phyloP scores from a whole-genome alignment of 805 yeast genomes.

The Millerago galiae region DNA sequence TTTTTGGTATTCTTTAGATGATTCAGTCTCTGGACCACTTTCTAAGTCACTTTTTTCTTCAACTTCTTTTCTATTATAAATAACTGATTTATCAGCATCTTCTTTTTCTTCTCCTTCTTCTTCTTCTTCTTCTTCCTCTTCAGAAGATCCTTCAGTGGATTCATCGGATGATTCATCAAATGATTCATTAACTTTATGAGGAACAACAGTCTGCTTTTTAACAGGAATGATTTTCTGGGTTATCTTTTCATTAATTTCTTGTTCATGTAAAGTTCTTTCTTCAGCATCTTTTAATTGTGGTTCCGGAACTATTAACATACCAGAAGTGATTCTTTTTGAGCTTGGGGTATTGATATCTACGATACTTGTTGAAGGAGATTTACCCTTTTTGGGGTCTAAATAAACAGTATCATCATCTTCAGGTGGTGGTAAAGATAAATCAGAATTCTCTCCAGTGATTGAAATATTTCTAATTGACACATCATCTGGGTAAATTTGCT shows the following conservation, averaged over 20 bases:
- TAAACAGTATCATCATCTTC: slow-evolving; percentile 16
- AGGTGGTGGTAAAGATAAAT: slow-evolving; percentile 25
- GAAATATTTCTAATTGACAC: slow-evolving; percentile 23
- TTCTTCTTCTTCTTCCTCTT: slow-evolving; percentile 1
- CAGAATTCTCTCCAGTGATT: slow-evolving; percentile 28
- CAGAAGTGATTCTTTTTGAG: slow-evolving; percentile 35
- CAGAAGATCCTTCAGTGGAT: background rate
- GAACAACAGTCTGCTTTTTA: slow-evolving; percentile 6
- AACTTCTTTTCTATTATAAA: background rate
- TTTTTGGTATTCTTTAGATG: too few relatives aligned
- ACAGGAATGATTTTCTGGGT: slow-evolving; percentile 18
- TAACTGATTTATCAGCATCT: background rate
- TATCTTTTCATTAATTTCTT: slow-evolving; percentile 24
- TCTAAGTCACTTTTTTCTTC: background rate
- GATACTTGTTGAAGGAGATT: slow-evolving; percentile 15
- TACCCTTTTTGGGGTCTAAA: slow-evolving; percentile 20
- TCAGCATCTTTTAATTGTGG: slow-evolving; percentile 36
- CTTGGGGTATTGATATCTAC: slow-evolving; percentile 14
- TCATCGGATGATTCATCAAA: background rate
- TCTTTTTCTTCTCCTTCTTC: slow-evolving; percentile 1
- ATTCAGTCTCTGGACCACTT: too few relatives aligned
- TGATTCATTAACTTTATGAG: slow-evolving; percentile 1
- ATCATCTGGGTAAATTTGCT: slow-evolving; percentile 31
- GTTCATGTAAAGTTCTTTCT: slow-evolving; percentile 32
- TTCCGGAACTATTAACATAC: slow-evolving; percentile 38